These are phyloP conservation scores for Grigorovia yakushimaensis DNA, from an alignment of 805 yeast species.

Conservation along the genomic window DNA sequence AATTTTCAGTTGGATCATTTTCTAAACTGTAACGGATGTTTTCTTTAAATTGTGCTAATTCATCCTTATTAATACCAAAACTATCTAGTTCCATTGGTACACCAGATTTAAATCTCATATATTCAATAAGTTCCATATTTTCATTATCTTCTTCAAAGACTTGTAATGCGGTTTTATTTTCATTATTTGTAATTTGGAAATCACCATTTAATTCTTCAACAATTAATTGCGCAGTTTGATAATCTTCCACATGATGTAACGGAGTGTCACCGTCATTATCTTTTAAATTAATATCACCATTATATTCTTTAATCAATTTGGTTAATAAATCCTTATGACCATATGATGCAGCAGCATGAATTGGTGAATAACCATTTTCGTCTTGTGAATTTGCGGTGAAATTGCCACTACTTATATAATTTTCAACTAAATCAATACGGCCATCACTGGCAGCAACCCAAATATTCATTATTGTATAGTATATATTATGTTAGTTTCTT, in stretches of 20 bases:
- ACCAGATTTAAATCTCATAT: slow-evolving; percentile 38
- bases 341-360: slow-evolving; percentile 96
- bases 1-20: slow-evolving; percentile 32
- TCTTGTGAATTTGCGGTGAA: slow-evolving; percentile 67
- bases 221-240: slow-evolving; percentile 51
- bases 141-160: slow-evolving; percentile 80
- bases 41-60: slow-evolving; percentile 29
- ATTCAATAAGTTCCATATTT: slow-evolving; percentile 64
- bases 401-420: slow-evolving; percentile 37
- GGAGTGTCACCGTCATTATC: slow-evolving; percentile 96
- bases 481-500: too few relatives aligned
- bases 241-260: slow-evolving; percentile 77
- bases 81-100: slow-evolving; percentile 18
- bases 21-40: slow-evolving; percentile 51
- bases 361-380: slow-evolving; percentile 90
- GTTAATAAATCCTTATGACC: slow-evolving; percentile 61
- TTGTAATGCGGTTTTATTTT: slow-evolving; percentile 65
- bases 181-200: slow-evolving; percentile 50
- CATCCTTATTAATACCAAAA: slow-evolving; percentile 22
- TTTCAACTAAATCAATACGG: slow-evolving; percentile 47
- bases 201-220: slow-evolving; percentile 65
- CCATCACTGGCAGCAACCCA: slow-evolving; percentile 97
- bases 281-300: slow-evolving; percentile 74
- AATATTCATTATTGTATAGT: slow-evolving; percentile 40
- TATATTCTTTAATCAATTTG: slow-evolving; percentile 30